Evolutionary conservation across 306 rosid genomes (phyloP).

Genomic region (Purshia tridentata): DNA sequence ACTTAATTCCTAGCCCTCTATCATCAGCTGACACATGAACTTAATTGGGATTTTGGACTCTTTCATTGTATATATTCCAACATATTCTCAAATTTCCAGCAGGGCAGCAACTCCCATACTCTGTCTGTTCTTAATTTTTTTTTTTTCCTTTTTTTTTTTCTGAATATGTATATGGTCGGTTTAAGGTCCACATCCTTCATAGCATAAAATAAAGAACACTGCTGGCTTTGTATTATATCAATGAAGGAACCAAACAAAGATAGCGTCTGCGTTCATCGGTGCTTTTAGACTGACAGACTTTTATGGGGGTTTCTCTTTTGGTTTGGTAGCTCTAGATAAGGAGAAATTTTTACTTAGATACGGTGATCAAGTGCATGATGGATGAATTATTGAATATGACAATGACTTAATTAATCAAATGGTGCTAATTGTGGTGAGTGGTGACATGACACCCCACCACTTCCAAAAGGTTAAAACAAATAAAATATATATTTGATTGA

Average conservation of each 20-base stretch:
- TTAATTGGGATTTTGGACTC: background rate
- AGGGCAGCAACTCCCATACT: background rate
- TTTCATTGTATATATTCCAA: too few relatives aligned
- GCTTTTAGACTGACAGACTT: background rate
- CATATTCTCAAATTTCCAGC: background rate
- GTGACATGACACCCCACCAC: background rate
- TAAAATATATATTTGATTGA: background rate
- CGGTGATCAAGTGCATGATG: too few relatives aligned
- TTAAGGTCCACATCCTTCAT: slow-evolving; percentile 20
- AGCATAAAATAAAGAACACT: background rate
- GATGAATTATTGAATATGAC: background rate
- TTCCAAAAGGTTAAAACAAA: background rate
- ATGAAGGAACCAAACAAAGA: background rate
- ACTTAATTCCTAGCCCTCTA: too few relatives aligned
- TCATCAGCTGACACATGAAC: background rate
- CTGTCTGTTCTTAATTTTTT: too few relatives aligned
- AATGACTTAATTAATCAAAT: background rate
- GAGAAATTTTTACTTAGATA: too few relatives aligned
- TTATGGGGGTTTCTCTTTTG: background rate
- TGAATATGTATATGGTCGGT: background rate
- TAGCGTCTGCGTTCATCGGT: slow-evolving; percentile 21
- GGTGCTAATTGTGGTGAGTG: background rate
- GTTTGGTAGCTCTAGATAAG: background rate
- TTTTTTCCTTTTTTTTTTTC: background rate
- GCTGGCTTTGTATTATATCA: background rate